These are phyloP conservation scores for Emergomyces orientalis DNA, from an alignment of 2,329 filamentous ascomycete genomes.

Conservation along the genomic window DNA sequence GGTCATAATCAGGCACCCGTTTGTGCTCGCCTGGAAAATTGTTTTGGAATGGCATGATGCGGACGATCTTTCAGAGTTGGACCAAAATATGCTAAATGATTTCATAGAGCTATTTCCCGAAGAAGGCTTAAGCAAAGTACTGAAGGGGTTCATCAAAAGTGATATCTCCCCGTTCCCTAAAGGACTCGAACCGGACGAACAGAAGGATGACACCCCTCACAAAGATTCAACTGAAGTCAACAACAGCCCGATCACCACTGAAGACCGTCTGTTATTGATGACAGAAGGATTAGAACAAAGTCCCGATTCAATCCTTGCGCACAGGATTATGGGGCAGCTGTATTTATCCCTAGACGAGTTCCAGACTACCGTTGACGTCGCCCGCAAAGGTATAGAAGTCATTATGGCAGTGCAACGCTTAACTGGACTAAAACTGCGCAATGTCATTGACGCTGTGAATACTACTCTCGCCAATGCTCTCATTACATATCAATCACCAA, in stretches of 20 bases:
- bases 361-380: slow-evolving; percentile 67
- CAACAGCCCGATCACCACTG: slow-evolving; percentile 51
- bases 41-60: slow-evolving; percentile 81
- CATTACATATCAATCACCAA: slow-evolving; percentile 81
- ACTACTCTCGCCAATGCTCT: slow-evolving; percentile 76
- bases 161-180: slow-evolving; percentile 70
- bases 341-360: slow-evolving; percentile 80
- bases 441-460: slow-evolving; percentile 64
- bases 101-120: slow-evolving; percentile 80
- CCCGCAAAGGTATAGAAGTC: slow-evolving; percentile 61
- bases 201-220: slow-evolving; percentile 43
- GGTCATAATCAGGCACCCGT: slow-evolving; percentile 92
- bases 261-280: slow-evolving; percentile 75
- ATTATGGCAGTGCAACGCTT: slow-evolving; percentile 52
- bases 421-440: slow-evolving; percentile 59
- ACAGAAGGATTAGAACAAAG: slow-evolving; percentile 57
- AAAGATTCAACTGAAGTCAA: slow-evolving; percentile 20
- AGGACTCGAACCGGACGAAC: slow-evolving; percentile 37
- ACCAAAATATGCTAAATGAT: slow-evolving; percentile 65
- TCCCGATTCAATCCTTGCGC: slow-evolving; percentile 65
- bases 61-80: slow-evolving; percentile 64
- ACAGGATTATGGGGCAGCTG: slow-evolving; percentile 73
- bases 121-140: slow-evolving; percentile 68
- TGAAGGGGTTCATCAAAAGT: slow-evolving; percentile 74
- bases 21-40: slow-evolving; percentile 81